Percentiles rank a stretch among this genome's conserved stretches.
Evolutionary conservation across 2,329 filamentous ascomycete species (phyloP).

Genomic region (Ceratocystis huliohia): DNA sequence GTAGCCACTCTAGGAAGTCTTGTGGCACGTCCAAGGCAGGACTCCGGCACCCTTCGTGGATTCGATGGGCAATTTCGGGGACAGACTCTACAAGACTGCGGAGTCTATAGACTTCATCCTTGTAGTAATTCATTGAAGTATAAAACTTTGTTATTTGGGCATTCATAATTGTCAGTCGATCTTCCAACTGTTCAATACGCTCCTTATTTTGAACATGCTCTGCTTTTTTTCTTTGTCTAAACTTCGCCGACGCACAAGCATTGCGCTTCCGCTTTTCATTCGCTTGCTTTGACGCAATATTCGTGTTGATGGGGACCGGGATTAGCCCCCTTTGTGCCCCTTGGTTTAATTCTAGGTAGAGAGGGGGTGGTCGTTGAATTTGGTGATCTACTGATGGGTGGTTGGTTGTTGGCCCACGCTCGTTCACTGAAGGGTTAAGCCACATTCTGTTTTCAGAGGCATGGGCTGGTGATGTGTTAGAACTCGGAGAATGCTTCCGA

Average conservation of each 20-base stretch:
- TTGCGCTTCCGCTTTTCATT: conserved; percentile 80
- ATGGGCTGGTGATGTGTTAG: not conserved
- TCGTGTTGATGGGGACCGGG: conserved; percentile 15
- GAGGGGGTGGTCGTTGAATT: not conserved
- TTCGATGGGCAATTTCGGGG: not conserved
- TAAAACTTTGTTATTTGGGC: not conserved
- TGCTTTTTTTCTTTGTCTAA: conserved; percentile 56
- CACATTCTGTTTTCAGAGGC: not conserved
- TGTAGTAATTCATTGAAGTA: not conserved
- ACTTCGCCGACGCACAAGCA: conserved; percentile 66
- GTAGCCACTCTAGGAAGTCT: not conserved
- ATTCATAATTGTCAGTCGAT: not conserved
- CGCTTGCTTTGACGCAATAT: conserved; percentile 57
- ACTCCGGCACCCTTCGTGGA: not conserved
- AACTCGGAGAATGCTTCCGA: not conserved
- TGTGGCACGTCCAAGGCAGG: not conserved
- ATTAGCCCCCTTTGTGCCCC: conserved; percentile 5
- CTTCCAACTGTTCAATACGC: conserved; percentile 24
- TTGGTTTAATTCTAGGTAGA: not conserved
- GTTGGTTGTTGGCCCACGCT: not conserved
- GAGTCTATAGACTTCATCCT: conserved; percentile 4
- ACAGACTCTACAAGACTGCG: not conserved
- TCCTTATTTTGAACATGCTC: conserved; percentile 73
- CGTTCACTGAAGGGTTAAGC: not conserved
- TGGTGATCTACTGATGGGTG: not conserved